Conservation (phyloP, 2,329 filamentous ascomycete species). For the Rhynchosporium secalis region DNA sequence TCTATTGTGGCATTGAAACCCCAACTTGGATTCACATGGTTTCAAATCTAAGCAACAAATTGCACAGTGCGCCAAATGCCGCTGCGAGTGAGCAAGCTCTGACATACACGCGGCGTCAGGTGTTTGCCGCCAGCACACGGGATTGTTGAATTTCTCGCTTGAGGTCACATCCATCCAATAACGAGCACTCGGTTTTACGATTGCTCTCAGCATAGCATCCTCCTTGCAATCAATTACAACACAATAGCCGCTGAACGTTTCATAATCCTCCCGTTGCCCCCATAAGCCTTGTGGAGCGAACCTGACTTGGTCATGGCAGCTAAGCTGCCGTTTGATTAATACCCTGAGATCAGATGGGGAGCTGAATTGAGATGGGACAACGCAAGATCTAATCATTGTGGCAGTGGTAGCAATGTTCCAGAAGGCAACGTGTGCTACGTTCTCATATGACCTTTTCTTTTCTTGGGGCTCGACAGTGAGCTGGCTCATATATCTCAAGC, state of each 20-base stretch:
- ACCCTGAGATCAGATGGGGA: constrained; percentile 14
- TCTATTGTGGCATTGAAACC: too few relatives aligned
- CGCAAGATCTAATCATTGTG: constrained; percentile 16
- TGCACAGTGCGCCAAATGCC: neutral
- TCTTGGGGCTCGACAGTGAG: neutral
- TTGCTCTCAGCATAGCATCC: neutral
- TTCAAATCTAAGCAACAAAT: neutral
- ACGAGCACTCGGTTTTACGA: constrained; percentile 9
- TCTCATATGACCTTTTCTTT: constrained; percentile 5
- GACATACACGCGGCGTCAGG: neutral
- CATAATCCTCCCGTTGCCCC: neutral
- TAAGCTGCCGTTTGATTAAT: constrained; percentile 16
- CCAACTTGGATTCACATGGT: neutral
- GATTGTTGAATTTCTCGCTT: constrained; percentile 2
- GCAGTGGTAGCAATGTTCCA: neutral
- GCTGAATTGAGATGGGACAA: constrained; percentile 11
- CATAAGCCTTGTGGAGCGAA: neutral
- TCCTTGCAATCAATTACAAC: constrained; percentile 9
- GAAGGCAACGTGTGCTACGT: constrained; percentile 7
- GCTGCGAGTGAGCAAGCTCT: neutral
- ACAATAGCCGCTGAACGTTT: constrained; percentile 14
- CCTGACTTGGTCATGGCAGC: neutral
- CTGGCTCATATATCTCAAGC: neutral
- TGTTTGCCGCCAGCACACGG: constrained; percentile 1
- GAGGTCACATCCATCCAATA: neutral